Percentiles rank a stretch among this genome's conserved stretches.
Conservation (phyloP, 75 land plant species). For the Selaginella moellendorffii region DNA sequence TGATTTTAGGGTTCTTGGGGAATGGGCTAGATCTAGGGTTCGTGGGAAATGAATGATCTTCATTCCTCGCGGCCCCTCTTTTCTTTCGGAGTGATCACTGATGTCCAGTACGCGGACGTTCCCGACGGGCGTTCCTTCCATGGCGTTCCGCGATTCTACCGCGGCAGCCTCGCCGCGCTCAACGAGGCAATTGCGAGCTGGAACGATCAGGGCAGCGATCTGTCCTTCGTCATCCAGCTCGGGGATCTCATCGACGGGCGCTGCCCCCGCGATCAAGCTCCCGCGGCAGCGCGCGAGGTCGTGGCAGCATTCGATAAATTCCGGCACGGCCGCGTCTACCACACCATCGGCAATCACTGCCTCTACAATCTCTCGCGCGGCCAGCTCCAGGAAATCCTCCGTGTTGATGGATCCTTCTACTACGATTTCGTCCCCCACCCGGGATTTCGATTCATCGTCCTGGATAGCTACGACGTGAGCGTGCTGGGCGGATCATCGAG, state of each 20-base stretch:
- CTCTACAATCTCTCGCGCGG: constrained; percentile 84
- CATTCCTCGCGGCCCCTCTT: no score
- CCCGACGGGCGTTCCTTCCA: constrained; percentile 68
- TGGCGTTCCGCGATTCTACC: constrained; percentile 79
- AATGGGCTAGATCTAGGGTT: no score
- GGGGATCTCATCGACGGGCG: constrained; percentile 95
- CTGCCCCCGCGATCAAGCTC: constrained; percentile 69
- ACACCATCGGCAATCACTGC: constrained; percentile 94
- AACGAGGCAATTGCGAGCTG: constrained; percentile 69
- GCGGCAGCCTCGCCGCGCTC: constrained; percentile 54
- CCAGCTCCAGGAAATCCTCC: constrained; percentile 34
- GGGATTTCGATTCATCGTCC: constrained; percentile 57
- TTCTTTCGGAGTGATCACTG: constrained; percentile 89
- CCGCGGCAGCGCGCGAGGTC: constrained; percentile 33
- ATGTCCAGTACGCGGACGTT: constrained; percentile 94
- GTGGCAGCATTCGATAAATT: constrained; percentile 47
- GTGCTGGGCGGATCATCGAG: constrained; percentile 77
- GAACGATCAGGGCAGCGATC: constrained; percentile 37
- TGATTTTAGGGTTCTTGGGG: no score
- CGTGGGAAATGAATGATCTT: no score
- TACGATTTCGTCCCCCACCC: constrained; percentile 71
- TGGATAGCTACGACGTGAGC: constrained; percentile 93
- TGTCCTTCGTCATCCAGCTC: constrained; percentile 61
- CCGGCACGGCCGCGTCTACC: constrained; percentile 57
- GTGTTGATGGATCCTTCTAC: constrained; percentile 46